Evolutionary conservation across 345 rosid species (phyloP).

Genomic region (Barbarea vulgaris): DNA sequence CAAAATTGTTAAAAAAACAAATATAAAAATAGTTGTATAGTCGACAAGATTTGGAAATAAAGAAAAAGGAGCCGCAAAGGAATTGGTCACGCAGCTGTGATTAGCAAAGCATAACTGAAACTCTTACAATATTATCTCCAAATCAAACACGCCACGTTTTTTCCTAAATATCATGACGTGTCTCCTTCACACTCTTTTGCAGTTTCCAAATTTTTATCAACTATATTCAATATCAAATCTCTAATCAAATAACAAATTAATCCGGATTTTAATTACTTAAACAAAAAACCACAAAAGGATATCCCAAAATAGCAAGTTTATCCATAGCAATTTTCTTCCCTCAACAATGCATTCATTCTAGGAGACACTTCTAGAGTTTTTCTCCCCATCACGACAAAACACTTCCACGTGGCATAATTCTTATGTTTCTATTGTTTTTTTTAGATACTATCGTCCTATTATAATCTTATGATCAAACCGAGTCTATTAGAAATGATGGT

Average conservation of each 20-base stretch:
- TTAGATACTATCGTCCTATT: not conserved
- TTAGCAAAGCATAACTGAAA: conserved; percentile 32
- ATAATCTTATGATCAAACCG: not conserved
- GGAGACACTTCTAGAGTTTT: not conserved
- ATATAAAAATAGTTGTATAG: not conserved
- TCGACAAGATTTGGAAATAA: not conserved
- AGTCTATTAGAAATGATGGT: too few relatives aligned
- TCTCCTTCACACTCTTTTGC: not conserved
- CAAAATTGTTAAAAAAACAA: not conserved
- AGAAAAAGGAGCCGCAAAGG: conserved; percentile 20
- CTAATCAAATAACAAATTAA: not conserved
- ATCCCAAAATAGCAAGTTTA: conserved; percentile 23
- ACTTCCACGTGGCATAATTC: not conserved
- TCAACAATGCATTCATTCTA: not conserved
- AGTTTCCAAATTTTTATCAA: not conserved
- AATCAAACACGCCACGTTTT: conserved; percentile 28
- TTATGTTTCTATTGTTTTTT: too few relatives aligned
- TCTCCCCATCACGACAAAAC: conserved; percentile 7
- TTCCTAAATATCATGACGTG: not conserved
- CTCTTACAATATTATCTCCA: not conserved
- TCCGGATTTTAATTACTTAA: not conserved
- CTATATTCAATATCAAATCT: not conserved
- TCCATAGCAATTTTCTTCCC: conserved; percentile 15
- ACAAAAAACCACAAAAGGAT: conserved; percentile 20
- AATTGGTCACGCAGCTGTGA: conserved; percentile 32